Percentiles rank a stretch among this genome's conserved stretches.
phyloP scores from a whole-genome alignment of 257 asterid genomes.

The Solanum tarijense region DNA sequence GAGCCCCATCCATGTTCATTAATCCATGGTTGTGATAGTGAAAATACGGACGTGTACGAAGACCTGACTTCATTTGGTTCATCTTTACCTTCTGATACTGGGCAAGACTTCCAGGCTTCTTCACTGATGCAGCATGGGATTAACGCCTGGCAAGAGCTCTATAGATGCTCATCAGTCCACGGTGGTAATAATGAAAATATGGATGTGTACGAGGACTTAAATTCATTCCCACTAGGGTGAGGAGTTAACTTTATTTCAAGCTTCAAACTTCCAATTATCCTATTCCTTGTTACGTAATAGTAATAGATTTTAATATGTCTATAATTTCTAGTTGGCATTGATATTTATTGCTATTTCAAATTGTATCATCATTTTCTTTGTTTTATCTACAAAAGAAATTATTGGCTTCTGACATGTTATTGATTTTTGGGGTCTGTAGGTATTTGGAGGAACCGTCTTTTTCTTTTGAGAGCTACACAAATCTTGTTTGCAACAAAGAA shows the following conservation, averaged over 20 bases:
- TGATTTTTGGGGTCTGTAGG: neutral
- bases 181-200: neutral
- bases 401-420: neutral
- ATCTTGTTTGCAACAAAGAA: neutral
- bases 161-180: neutral
- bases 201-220: neutral
- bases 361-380: neutral
- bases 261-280: neutral
- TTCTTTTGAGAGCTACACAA: constrained; percentile 2
- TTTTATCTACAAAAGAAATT: neutral
- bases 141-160: neutral
- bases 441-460: neutral
- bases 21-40: neutral
- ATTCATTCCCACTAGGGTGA: neutral
- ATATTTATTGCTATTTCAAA: neutral
- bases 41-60: neutral
- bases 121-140: neutral
- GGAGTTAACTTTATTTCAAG: neutral
- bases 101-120: neutral
- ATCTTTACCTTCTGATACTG: neutral
- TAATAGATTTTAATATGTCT: neutral
- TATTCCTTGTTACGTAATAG: neutral
- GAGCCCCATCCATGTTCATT: neutral
- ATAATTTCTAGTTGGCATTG: neutral
- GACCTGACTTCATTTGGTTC: neutral